phyloP scores from a whole-genome alignment of 2,329 filamentous ascomycete species.

The Triangularia verruculosa region DNA sequence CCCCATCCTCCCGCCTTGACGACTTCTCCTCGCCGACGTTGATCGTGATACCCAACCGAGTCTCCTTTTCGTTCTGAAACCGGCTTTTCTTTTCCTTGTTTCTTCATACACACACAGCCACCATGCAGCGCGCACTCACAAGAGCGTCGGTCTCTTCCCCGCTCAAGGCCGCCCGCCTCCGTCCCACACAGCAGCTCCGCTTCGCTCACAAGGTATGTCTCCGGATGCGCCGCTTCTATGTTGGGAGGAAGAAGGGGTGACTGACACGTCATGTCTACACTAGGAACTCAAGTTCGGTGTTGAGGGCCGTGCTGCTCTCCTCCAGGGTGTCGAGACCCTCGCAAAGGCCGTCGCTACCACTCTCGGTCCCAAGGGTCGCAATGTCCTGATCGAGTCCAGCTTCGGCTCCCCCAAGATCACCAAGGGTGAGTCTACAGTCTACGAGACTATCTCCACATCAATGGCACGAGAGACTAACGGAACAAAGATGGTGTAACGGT shows the following conservation, averaged over 20 bases:
- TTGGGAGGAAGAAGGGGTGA: neutral
- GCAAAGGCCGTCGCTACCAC: slow-evolving; percentile 95
- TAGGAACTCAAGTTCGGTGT: slow-evolving; percentile 98
- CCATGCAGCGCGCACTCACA: slow-evolving; percentile 93
- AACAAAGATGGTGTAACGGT: slow-evolving; percentile 78
- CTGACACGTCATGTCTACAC: slow-evolving; percentile 12
- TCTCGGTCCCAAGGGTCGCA: slow-evolving; percentile 95
- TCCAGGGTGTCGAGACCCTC: slow-evolving; percentile 93
- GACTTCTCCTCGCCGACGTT: slow-evolving; percentile 7
- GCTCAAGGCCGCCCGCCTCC: slow-evolving; percentile 62
- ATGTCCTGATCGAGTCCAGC: slow-evolving; percentile 96
- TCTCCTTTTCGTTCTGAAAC: slow-evolving; percentile 19
- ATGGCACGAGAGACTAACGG: slow-evolving; percentile 10
- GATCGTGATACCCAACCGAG: slow-evolving; percentile 29
- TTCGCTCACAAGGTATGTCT: slow-evolving; percentile 90
- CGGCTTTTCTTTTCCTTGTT: slow-evolving; percentile 30
- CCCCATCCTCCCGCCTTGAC: slow-evolving; percentile 7
- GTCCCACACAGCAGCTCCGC: slow-evolving; percentile 80
- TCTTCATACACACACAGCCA: slow-evolving; percentile 28
- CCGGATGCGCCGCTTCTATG: slow-evolving; percentile 1
- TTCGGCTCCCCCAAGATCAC: slow-evolving; percentile 99
- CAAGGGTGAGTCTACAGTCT: slow-evolving; percentile 63
- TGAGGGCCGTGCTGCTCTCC: slow-evolving; percentile 82
- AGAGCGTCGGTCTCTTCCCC: slow-evolving; percentile 73
- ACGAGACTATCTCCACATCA: slow-evolving; percentile 6